These are phyloP conservation scores for Penicillium nordicum DNA, from an alignment of 2,329 filamentous ascomycete genomes.

Conservation along the genomic window DNA sequence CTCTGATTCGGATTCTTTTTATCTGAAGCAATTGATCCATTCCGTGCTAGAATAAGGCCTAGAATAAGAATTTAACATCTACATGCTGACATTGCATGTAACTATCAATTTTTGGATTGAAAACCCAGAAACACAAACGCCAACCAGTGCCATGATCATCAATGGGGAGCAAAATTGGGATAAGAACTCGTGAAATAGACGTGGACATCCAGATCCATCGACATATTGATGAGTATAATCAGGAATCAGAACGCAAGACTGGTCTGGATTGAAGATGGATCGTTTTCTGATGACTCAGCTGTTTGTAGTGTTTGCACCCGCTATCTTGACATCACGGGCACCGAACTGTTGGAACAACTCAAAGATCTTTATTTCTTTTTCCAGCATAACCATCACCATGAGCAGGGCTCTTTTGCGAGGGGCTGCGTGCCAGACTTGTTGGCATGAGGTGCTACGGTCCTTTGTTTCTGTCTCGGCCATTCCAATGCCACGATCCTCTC, in stretches of 20 bases:
- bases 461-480: constrained; percentile 29
- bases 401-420: constrained; percentile 31
- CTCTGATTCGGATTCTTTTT: neutral
- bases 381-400: constrained; percentile 24
- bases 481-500: constrained; percentile 21
- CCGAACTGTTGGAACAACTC: neutral
- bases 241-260: neutral
- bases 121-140: constrained; percentile 21
- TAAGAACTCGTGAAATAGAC: constrained; percentile 47
- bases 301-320: constrained; percentile 25
- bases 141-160: constrained; percentile 25
- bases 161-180: constrained; percentile 15
- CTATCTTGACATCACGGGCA: constrained; percentile 11
- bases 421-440: constrained; percentile 30
- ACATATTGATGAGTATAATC: constrained; percentile 26
- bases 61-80: neutral
- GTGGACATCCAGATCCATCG: constrained; percentile 58
- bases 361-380: neutral
- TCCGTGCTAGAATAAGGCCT: neutral
- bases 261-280: neutral
- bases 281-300: constrained; percentile 23
- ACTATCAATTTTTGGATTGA: constrained; percentile 9
- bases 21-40: neutral
- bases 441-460: constrained; percentile 29
- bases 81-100: constrained; percentile 6